A percentile compares a stretch with the other conserved stretches of the same genome.
phyloP scores from a whole-genome alignment of 2,329 filamentous ascomycete species.

The Penicillium crustosum region DNA sequence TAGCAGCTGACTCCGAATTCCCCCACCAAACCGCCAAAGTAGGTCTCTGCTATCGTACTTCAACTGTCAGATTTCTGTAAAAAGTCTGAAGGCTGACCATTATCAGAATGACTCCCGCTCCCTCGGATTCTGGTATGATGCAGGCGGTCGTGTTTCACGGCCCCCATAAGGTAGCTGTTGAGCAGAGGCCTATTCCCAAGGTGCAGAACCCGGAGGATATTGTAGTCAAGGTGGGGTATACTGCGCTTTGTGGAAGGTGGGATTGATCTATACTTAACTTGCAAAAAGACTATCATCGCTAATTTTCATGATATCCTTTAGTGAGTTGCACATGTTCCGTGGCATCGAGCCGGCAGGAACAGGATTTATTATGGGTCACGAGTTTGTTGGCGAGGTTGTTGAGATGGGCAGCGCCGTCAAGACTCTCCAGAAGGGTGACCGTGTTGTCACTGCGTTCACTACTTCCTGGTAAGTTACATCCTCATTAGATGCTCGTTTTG shows the following conservation, averaged over 20 bases:
- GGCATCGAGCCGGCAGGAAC: slow-evolving; percentile 71
- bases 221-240: slow-evolving; percentile 78
- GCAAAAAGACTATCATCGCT: background rate
- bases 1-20: slow-evolving; percentile 1
- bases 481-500: background rate
- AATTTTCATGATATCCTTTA: slow-evolving; percentile 34
- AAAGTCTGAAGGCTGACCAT: slow-evolving; percentile 8
- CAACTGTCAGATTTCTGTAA: background rate
- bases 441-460: slow-evolving; percentile 81
- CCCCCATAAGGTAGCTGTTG: slow-evolving; percentile 69
- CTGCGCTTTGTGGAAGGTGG: slow-evolving; percentile 85
- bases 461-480: slow-evolving; percentile 63
- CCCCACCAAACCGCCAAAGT: slow-evolving; percentile 3
- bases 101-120: slow-evolving; percentile 17
- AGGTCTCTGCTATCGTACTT: slow-evolving; percentile 2
- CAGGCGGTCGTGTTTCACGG: slow-evolving; percentile 86
- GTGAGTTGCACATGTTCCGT: slow-evolving; percentile 82
- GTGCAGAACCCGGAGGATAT: slow-evolving; percentile 71
- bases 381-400: slow-evolving; percentile 76
- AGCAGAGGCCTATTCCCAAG: slow-evolving; percentile 75
- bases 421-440: slow-evolving; percentile 70
- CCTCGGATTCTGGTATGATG: slow-evolving; percentile 58
- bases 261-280: slow-evolving; percentile 31
- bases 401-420: slow-evolving; percentile 67
- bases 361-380: slow-evolving; percentile 70